Percentiles rank a stretch among this genome's conserved stretches.
Evolutionary conservation across 2,329 filamentous ascomycete species (phyloP).

Genomic region (Fusarium sp.): DNA sequence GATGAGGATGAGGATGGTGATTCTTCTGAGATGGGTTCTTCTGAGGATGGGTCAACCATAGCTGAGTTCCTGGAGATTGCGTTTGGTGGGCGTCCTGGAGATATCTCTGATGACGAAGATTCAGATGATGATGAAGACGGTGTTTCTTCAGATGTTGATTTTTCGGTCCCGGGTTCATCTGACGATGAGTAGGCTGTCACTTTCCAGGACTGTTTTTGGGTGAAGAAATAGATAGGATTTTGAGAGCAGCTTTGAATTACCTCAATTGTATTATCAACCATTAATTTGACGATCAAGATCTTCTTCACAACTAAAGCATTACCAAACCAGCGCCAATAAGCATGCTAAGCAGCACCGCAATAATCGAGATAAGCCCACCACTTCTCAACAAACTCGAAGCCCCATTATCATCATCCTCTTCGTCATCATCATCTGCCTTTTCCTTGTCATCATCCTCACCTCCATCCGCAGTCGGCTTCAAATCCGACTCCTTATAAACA

Average conservation of each 20-base stretch:
- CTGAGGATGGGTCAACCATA: neutral
- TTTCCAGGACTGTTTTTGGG: fast-evolving
- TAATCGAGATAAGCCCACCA: neutral
- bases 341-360: neutral
- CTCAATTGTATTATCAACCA: fast-evolving
- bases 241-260: neutral
- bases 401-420: neutral
- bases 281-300: fast-evolving
- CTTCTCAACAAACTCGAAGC: neutral
- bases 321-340: conserved; percentile 23
- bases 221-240: fast-evolving
- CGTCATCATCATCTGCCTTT: neutral
- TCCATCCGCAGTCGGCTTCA: neutral
- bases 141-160: neutral
- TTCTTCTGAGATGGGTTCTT: neutral
- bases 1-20: neutral
- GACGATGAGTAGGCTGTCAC: neutral
- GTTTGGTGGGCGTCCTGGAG: neutral
- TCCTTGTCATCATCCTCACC: neutral
- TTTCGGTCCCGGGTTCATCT: neutral
- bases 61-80: neutral
- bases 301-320: neutral
- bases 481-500: conserved; percentile 19
- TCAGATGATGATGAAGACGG: neutral
- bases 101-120: neutral